Percentiles rank a stretch among this genome's conserved stretches.
These are phyloP conservation scores for Ramaria sp. DNA, from an alignment of 768 basidiomycete species.

Conservation along the genomic window DNA sequence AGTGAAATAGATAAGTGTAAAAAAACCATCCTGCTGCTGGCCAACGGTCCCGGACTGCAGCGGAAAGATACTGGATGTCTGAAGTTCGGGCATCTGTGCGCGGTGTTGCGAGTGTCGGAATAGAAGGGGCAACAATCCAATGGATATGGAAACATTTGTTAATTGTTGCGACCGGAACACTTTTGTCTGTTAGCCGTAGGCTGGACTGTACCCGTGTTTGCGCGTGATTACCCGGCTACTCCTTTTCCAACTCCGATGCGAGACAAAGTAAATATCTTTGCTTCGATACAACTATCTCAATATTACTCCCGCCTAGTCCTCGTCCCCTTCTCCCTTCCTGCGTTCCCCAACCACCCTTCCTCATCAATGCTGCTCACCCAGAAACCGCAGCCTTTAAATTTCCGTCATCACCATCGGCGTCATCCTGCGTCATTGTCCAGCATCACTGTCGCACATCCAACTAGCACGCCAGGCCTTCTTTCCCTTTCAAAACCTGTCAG, in stretches of 20 bases:
- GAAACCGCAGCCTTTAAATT: slow-evolving; percentile 7
- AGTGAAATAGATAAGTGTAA: too few relatives aligned
- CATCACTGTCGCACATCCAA: slow-evolving; percentile 3
- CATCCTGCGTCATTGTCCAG: slow-evolving; percentile 6
- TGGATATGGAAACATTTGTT: too few relatives aligned
- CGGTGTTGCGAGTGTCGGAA: too few relatives aligned
- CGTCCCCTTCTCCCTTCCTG: background rate
- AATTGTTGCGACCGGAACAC: too few relatives aligned
- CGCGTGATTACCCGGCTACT: too few relatives aligned
- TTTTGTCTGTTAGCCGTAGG: too few relatives aligned
- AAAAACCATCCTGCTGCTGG: too few relatives aligned
- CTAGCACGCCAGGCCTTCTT: background rate
- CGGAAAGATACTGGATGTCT: too few relatives aligned
- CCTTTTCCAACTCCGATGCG: background rate
- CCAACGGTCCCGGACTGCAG: too few relatives aligned
- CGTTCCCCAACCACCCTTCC: background rate
- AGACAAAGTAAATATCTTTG: background rate
- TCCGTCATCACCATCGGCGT: slow-evolving; percentile 3
- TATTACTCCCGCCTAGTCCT: background rate
- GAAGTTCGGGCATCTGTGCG: too few relatives aligned
- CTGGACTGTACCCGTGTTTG: too few relatives aligned
- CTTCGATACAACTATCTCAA: background rate
- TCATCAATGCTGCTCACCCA: slow-evolving; percentile 8
- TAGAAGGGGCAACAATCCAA: too few relatives aligned
- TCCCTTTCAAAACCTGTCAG: slow-evolving; percentile 5